A percentile compares a stretch with the other conserved stretches of the same genome.
phyloP scores from a whole-genome alignment of 805 yeast genomes.

The Komagataella phaffii region DNA sequence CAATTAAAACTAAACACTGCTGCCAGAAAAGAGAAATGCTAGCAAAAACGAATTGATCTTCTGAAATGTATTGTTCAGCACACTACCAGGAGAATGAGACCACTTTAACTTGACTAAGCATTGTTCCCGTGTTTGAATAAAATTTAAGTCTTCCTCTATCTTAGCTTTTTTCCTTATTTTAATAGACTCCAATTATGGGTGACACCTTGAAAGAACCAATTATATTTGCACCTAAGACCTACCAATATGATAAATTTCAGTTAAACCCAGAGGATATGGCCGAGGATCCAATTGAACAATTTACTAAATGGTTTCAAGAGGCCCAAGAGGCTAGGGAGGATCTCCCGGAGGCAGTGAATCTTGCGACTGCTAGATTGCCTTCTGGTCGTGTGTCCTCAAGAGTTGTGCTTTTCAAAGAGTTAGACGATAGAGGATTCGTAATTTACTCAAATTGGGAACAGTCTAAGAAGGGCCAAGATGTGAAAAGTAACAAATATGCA shows the following conservation, averaged over 20 bases:
- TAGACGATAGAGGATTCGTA: slow-evolving; percentile 74
- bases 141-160: too few relatives aligned
- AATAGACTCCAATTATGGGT: background rate
- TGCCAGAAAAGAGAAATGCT: too few relatives aligned
- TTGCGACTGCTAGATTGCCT: slow-evolving; percentile 84
- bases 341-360: slow-evolving; percentile 72
- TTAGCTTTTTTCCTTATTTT: background rate
- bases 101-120: background rate
- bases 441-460: slow-evolving; percentile 87
- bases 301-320: slow-evolving; percentile 73
- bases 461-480: slow-evolving; percentile 70
- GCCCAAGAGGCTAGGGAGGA: slow-evolving; percentile 45
- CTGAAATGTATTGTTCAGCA: background rate
- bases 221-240: slow-evolving; percentile 66
- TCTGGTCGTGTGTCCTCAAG: slow-evolving; percentile 84
- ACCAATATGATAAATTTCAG: slow-evolving; percentile 66
- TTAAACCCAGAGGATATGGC: slow-evolving; percentile 40
- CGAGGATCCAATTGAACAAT: slow-evolving; percentile 60
- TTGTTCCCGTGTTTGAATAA: too few relatives aligned
- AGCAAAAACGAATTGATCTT: background rate
- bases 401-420: slow-evolving; percentile 76
- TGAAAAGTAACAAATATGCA: slow-evolving; percentile 61
- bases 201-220: background rate
- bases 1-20: too few relatives aligned
- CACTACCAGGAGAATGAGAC: background rate